phyloP scores from a whole-genome alignment of 2,329 filamentous ascomycete species.

The Huntiella bhutanensis region DNA sequence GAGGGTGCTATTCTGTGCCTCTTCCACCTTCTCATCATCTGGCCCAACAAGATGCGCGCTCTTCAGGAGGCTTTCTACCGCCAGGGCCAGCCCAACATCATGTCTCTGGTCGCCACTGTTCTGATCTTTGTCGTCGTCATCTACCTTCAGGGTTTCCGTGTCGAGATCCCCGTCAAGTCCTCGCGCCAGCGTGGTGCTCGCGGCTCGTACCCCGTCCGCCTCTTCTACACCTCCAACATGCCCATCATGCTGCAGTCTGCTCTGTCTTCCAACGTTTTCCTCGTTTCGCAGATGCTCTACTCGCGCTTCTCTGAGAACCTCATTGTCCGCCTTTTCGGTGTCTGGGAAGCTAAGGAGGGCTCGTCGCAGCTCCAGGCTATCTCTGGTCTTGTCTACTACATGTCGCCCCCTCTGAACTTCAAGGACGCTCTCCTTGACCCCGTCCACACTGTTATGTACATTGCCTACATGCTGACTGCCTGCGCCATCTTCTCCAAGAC shows the following conservation, averaged over 20 bases:
- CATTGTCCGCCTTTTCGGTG: conserved; percentile 87
- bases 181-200: conserved; percentile 96
- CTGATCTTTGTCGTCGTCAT: conserved; percentile 92
- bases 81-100: conserved; percentile 98
- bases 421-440: conserved; percentile 92
- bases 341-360: conserved; percentile 95
- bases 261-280: conserved; percentile 95
- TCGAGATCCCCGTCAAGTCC: conserved; percentile 99
- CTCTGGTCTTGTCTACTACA: conserved; percentile 96
- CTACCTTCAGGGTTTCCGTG: conserved; percentile 97
- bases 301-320: conserved; percentile 98
- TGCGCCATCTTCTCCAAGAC: conserved; percentile 99
- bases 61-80: conserved; percentile 98
- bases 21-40: conserved; percentile 94
- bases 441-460: conserved; percentile 89
- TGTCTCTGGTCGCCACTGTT: conserved; percentile 90
- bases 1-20: conserved; percentile 96
- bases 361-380: conserved; percentile 87
- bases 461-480: conserved; percentile 92
- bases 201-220: conserved; percentile 91
- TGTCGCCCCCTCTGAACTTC: conserved; percentile 96
- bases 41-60: conserved; percentile 97
- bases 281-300: conserved; percentile 98
- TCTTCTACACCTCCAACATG: conserved; percentile 99
- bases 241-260: conserved; percentile 99